Evolutionary conservation across 179 eudicot genomes (phyloP).

Genomic region (Sideroxylon spinosum): DNA sequence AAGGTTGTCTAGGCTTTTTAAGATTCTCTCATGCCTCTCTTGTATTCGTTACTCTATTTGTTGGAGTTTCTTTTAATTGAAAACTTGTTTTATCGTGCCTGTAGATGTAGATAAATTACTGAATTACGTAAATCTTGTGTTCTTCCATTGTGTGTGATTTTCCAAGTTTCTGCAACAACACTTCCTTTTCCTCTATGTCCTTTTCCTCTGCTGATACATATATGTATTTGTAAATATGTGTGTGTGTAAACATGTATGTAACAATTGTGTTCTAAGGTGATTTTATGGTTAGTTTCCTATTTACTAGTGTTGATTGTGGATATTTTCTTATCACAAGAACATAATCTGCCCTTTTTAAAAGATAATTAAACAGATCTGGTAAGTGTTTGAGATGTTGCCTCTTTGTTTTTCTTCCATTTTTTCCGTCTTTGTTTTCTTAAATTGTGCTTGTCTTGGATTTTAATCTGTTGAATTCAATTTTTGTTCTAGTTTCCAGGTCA

Average conservation of each 20-base stretch:
- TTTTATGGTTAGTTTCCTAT: not conserved
- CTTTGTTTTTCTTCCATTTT: not conserved
- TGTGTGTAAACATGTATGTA: no score
- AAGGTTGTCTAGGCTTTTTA: no score
- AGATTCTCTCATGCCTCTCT: no score
- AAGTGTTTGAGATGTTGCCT: not conserved
- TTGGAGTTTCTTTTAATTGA: no score
- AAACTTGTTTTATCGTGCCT: no score
- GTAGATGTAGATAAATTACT: no score
- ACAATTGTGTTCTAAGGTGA: not conserved
- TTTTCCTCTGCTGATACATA: not conserved
- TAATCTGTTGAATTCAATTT: not conserved
- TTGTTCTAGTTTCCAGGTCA: slow-evolving; percentile 78
- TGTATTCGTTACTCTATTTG: no score
- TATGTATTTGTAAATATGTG: no score
- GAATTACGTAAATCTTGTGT: no score
- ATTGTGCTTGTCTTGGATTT: not conserved
- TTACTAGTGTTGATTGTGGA: not conserved
- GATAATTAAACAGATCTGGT: not conserved
- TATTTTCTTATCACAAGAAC: not conserved
- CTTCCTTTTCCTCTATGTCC: not conserved
- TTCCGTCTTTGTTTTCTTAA: not conserved
- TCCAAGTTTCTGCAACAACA: no score
- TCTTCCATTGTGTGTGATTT: no score
- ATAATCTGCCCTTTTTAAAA: not conserved